Conservation (phyloP, 2,329 filamentous ascomycete genomes). For the Aspergillus vadensis region DNA sequence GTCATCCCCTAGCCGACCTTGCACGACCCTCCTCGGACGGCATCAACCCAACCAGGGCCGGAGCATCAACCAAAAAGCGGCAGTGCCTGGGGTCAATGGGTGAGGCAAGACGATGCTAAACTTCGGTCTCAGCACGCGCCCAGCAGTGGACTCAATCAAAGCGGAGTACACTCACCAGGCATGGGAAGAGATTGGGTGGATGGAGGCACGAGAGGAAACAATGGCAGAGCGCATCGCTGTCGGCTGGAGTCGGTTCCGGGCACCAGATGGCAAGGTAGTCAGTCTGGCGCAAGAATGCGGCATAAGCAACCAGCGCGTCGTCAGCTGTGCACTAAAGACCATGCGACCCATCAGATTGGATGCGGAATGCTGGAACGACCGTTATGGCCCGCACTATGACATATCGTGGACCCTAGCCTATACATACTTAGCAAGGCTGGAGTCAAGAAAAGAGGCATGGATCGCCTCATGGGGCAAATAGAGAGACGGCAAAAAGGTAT, state of each 20-base stretch:
- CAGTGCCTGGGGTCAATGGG: conserved; percentile 15
- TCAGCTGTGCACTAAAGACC: conserved; percentile 5
- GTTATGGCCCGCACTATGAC: conserved; percentile 5
- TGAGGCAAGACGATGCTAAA: conserved; percentile 10
- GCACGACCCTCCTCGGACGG: conserved; percentile 9
- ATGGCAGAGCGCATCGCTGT: conserved; percentile 14
- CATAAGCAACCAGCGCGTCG: conserved; percentile 7
- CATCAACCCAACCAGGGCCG: conserved; percentile 7
- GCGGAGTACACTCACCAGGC: conserved; percentile 19
- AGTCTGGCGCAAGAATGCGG: background rate
- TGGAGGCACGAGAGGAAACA: conserved; percentile 7
- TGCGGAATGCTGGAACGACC: background rate
- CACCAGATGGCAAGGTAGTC: conserved; percentile 1
- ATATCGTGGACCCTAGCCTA: conserved; percentile 7
- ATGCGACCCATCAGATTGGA: conserved; percentile 7
- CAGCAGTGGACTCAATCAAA: conserved; percentile 16
- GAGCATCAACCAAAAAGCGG: conserved; percentile 14
- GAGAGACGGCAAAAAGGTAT: background rate
- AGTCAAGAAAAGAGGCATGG: background rate
- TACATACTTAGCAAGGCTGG: background rate
- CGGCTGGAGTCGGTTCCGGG: conserved; percentile 18
- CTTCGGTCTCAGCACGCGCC: conserved; percentile 25
- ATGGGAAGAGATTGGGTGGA: conserved; percentile 13
- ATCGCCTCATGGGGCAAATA: background rate
- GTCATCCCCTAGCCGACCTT: conserved; percentile 4